Percentiles rank a stretch among this genome's conserved stretches.
Evolutionary conservation across 169 alveolate genomes (phyloP).

Genomic region (Eimeria falciformis): DNA sequence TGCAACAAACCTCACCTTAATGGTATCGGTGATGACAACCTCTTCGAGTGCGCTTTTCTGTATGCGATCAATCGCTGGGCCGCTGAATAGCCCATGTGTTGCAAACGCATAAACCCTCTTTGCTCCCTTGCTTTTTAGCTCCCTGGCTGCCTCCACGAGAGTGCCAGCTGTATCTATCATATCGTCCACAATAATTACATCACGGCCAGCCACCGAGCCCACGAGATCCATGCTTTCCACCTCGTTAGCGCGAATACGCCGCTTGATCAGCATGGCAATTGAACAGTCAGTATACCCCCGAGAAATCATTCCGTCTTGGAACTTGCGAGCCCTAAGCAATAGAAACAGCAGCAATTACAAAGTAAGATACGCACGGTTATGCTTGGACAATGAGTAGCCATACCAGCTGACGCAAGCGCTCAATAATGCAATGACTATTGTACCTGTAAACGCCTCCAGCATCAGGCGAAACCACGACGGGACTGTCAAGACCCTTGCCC

Average conservation of each 20-base stretch:
- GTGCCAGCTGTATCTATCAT: conserved; percentile 98
- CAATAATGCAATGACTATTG: not conserved
- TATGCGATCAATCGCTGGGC: conserved; percentile 93
- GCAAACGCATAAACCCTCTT: conserved; percentile 95
- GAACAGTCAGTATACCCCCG: conserved; percentile 79
- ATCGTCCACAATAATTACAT: conserved; percentile 97
- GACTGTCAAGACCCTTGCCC: conserved; percentile 85
- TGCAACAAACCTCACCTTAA: conserved; percentile 73
- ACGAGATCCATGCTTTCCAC: conserved; percentile 94
- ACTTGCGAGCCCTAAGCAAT: conserved; percentile 88
- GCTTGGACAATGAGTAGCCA: too few relatives aligned
- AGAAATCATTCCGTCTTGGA: conserved; percentile 88
- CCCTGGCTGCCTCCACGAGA: conserved; percentile 96
- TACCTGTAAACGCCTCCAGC: conserved; percentile 89
- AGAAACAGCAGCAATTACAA: conserved; percentile 60
- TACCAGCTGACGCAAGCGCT: not conserved
- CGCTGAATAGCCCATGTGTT: conserved; percentile 96
- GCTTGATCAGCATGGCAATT: conserved; percentile 83
- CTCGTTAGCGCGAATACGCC: conserved; percentile 86
- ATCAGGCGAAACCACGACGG: conserved; percentile 97
- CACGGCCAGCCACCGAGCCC: conserved; percentile 95
- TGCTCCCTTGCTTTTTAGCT: conserved; percentile 94
- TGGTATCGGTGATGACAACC: conserved; percentile 94
- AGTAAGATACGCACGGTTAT: too few relatives aligned
- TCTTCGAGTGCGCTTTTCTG: conserved; percentile 89